phyloP scores from a whole-genome alignment of 163 green algal genomes.

The Scenedesmus sp. region DNA sequence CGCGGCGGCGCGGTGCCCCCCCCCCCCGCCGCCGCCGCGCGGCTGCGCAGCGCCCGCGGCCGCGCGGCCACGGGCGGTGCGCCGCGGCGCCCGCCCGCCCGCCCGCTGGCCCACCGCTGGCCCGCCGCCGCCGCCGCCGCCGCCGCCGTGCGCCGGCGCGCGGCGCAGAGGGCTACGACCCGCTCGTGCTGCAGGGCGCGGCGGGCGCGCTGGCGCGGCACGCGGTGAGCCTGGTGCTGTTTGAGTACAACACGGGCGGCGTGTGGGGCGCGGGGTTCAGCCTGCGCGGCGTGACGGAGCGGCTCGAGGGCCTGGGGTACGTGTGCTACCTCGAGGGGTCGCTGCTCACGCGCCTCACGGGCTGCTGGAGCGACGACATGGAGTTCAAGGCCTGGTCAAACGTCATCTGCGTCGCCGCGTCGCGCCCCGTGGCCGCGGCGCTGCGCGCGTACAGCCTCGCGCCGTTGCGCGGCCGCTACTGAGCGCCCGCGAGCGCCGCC shows the following conservation, averaged over 20 bases:
- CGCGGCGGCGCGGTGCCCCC: too few relatives aligned
- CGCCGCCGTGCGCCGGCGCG: too few relatives aligned
- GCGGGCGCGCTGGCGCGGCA: not conserved
- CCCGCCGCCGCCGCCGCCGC: too few relatives aligned
- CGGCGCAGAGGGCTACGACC: constrained; percentile 12
- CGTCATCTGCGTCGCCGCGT: not conserved
- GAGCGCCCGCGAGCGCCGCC: too few relatives aligned
- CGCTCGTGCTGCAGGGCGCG: not conserved
- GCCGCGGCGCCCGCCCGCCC: too few relatives aligned
- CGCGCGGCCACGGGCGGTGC: too few relatives aligned
- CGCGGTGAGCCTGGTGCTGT: not conserved
- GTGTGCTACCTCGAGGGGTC: constrained; percentile 1
- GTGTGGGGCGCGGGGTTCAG: not conserved
- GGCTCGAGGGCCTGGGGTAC: not conserved
- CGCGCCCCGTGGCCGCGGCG: not conserved
- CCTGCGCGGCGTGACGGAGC: not conserved
- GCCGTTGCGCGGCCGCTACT: not conserved
- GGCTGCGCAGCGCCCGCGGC: too few relatives aligned
- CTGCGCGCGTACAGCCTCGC: not conserved
- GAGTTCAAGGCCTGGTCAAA: not conserved
- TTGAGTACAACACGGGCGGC: not conserved
- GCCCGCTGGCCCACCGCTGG: too few relatives aligned
- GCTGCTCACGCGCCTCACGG: constrained; percentile 11
- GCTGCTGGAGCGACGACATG: constrained; percentile 5
- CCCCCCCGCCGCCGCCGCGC: too few relatives aligned